Evolutionary conservation across 2,329 filamentous ascomycete species (phyloP), one percentile per base, ranked within the genome.

Genomic region (Talaromyces atroroseus): DNA sequence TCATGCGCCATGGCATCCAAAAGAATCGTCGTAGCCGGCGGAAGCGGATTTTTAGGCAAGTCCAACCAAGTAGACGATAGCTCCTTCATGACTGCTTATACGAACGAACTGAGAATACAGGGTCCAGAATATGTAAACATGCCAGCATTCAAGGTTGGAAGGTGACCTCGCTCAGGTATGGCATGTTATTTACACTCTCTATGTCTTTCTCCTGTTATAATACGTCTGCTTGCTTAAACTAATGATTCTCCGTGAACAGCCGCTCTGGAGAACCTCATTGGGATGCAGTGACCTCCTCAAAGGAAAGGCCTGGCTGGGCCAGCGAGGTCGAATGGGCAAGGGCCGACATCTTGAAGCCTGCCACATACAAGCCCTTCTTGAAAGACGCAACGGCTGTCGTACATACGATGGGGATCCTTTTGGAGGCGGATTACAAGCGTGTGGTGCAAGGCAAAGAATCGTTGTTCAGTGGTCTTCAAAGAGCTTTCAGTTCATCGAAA

Each of bases 381-480:
- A 82, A 84, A 63, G 84, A 82, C 56, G 89, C 91, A 59, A 84
- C 90, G 70, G 92, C 86, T 56, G 92, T 97, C 24, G 87, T 99
- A 48, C 94, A 99, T 79, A 90, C 82, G 67, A 92, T 97, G 87
- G 94, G 94, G 10, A 96, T 99, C 65, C 81, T 99, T 18, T 83
- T 99, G 10, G 94, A 99, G 77, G 91, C 92, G 50, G 94, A 99
- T 78, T 99, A 99, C 83, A 99, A 99, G 75, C 89, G 88, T 63
- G 87, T 96, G 16, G 71, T 99, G 24, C 87, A 85, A 20, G 94
- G 94, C 51, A 85, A 83, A 59, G 92, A 96, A 66, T 90, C 89
- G 0, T 85, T 90, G n/a, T 74, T 95, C 52, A 74, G 84, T 6
- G 92, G 90, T 1, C 77, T 99, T 14, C 82, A 83, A 60, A 86